Base-by-base conservation (phyloP, 2,329 filamentous ascomycete species). In the Cercospora sp. region DNA sequence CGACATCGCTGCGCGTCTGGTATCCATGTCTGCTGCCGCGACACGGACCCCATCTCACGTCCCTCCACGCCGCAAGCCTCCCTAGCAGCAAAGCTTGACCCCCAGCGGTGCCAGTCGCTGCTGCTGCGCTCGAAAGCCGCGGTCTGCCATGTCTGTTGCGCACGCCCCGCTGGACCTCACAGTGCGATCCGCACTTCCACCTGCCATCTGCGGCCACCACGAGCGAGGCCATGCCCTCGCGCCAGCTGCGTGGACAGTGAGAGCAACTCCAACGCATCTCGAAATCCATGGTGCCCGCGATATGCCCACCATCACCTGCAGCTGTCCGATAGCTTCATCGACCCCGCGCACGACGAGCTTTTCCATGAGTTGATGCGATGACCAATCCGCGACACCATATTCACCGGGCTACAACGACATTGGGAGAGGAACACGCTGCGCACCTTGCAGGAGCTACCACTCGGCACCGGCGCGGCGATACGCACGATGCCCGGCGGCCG, bases 341-440 rank as follows among this genome's bases (percentile, higher is more conserved):
- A 64, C 62, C 62, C 62, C 62, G 62, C 62, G 53, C 62, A 64
- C 31, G 62, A 42, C 26, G 51, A 45, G 48, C 20, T 28, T 55
- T 45, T 42, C 26, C 62, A 64, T 28, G 16, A 39, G 55, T 58
- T 0, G 16, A 33, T 20, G 55, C 55, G 30, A 58, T 58, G 62
- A 42, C 33, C 61, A 42, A 58, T 26, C 18, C 51, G 13, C 23
- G 26, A 33, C 28, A 9, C 61, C 51, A 57, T 28, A 18, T 20
- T 36, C 55, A 59, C 28, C 30, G 10, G 45, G 48, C 48, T 26
- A 42, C 20, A 31, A 55, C 39, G 61, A 26, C 31, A n/a, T 16
- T 48, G 45, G 12, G 26, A 30, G 18, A 48, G 42, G 42, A 18
- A 48, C 42, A 20, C 42, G 42, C 42, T 39, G 33, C 33, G 33